Evolutionary conservation across 2,329 filamentous ascomycete species (phyloP), one percentile per base, ranked within the genome.

Genomic region (Trichoderma afroharzianum): DNA sequence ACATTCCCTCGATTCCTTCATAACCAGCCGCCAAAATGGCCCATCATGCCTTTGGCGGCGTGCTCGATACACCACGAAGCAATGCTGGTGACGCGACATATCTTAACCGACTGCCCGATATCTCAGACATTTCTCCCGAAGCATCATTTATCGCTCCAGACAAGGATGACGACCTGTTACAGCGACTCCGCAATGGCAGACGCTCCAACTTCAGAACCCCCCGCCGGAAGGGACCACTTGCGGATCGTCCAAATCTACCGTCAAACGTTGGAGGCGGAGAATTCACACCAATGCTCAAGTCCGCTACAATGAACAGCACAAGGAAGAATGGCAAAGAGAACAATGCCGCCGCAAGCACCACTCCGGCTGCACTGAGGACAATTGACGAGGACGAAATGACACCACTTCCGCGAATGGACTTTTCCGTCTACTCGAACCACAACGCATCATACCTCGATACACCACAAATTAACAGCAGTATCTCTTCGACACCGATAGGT

Each of bases 261-360:
- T 85, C 86, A 47, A 87, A 88, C 74, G 82, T 91, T 55, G 88
- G 85, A 58, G 89, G 88, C 68, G 91, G 90, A 76, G 97, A 99
- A 78, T 99, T 99, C 80, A 99, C 96, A 0, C 96, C 97, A 0
- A 85, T 99, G 76, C 89, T 99, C 79, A 97, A 97, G 81, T 94
- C 85, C 28, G 90, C 88, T n/a, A 91, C 88, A 78, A 86, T 84
- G 85, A 95, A 86, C 84, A 94, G 85, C 87, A 92, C 85, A 84
- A 91, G 85, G 81, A 88, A 82, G 73, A 87, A 79, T 81, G 89
- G 87, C 79, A 92, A 88, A 80, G 89, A 88, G 81, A 92, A 90
- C 81, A 85, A 81, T 71, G 85, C 86, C 58, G 85, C 86, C 30
- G 85, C 84, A 15, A 83, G 87, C 24, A 87, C 88, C 72, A 97